Conservation (phyloP, 495 filamentous ascomycete genomes). For the Xylaria cubensis region DNA sequence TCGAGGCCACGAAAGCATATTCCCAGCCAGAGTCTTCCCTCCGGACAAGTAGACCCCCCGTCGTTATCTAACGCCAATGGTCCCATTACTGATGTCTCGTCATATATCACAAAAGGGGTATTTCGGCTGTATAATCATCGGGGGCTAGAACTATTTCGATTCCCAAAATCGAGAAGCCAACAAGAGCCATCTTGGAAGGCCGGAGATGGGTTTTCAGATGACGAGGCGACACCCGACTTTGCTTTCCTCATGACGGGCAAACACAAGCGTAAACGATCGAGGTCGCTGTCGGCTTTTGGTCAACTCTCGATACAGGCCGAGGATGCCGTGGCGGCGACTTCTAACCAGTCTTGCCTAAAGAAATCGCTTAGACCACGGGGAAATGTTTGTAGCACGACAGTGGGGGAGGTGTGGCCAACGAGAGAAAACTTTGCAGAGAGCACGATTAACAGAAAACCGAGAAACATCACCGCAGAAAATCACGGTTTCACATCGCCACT, state of each 20-base stretch:
- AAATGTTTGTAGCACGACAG: not conserved
- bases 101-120: constrained; percentile 26
- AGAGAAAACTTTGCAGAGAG: constrained; percentile 37
- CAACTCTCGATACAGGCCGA: constrained; percentile 34
- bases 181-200: constrained; percentile 30
- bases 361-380: not conserved
- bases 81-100: not conserved
- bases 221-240: constrained; percentile 33
- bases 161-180: constrained; percentile 32
- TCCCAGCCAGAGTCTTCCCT: not conserved
- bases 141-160: constrained; percentile 28
- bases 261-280: constrained; percentile 31
- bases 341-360: not conserved
- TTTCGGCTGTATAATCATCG: constrained; percentile 31
- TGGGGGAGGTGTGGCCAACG: constrained; percentile 38
- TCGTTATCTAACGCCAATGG: not conserved
- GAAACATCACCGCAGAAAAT: not conserved
- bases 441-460: constrained; percentile 20
- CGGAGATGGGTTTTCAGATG: constrained; percentile 40
- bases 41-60: not conserved
- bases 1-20: not conserved
- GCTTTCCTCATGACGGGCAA: constrained; percentile 23
- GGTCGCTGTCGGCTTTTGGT: constrained; percentile 29
- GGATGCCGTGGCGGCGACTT: not conserved
- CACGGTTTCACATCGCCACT: not conserved